Percentiles rank a stretch among this genome's conserved stretches.
phyloP scores from a whole-genome alignment of 225 moss, liverwort and hornwort species.

The Neckera pumila region DNA sequence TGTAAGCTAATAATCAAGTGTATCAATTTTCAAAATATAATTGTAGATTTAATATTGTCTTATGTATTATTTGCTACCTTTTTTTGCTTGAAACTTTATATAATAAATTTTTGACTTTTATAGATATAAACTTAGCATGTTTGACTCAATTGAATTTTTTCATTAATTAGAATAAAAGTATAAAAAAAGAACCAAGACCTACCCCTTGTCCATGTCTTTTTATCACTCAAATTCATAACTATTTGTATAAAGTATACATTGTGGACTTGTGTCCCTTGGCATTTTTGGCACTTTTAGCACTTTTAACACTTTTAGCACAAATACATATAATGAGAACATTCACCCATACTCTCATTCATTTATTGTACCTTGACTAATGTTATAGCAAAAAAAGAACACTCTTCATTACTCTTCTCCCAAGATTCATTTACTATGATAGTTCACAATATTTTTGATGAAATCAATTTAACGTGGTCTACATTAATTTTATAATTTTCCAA shows the following conservation, averaged over 20 bases:
- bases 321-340: background rate
- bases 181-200: background rate
- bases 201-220: fast-evolving
- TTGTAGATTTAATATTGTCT: background rate
- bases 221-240: background rate
- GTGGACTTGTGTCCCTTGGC: background rate
- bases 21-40: background rate
- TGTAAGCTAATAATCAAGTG: background rate
- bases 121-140: background rate
- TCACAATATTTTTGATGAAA: background rate
- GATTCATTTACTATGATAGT: background rate
- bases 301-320: background rate
- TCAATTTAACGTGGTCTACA: fast-evolving
- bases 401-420: fast-evolving
- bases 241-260: fast-evolving
- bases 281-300: no score
- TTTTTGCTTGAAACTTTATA: background rate
- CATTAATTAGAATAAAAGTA: background rate
- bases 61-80: no score
- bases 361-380: background rate
- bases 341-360: background rate
- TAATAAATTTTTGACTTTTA: background rate
- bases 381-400: background rate
- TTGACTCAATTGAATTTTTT: background rate
- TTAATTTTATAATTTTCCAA: background rate